These are phyloP conservation scores for Ascochyta pisi DNA, from an alignment of 2,329 filamentous ascomycete species.

Conservation along the genomic window DNA sequence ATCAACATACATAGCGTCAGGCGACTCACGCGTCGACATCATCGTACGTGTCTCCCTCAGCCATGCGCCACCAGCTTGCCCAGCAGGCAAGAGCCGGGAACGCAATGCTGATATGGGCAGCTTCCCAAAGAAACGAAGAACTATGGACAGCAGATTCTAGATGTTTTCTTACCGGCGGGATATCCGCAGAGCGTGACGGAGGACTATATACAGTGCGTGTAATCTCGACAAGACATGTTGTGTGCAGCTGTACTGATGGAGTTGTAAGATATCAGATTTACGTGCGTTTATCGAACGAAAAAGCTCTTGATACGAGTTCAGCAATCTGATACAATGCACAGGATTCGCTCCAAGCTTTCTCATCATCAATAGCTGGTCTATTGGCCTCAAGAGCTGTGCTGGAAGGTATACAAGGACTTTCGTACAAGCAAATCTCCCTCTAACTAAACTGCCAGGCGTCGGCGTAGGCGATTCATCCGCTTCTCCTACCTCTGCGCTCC, in stretches of 20 bases:
- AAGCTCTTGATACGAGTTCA: neutral
- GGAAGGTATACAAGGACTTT: constrained; percentile 59
- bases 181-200: constrained; percentile 85
- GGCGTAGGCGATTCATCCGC: constrained; percentile 83
- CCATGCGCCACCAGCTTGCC: neutral
- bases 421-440: neutral
- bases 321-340: constrained; percentile 26
- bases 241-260: neutral
- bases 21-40: constrained; percentile 54
- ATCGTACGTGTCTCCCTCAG: constrained; percentile 44
- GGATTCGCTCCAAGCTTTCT: constrained; percentile 86
- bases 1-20: constrained; percentile 56
- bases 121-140: constrained; percentile 26
- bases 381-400: constrained; percentile 84
- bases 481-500: constrained; percentile 79
- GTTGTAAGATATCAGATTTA: constrained; percentile 69
- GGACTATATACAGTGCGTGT: constrained; percentile 74
- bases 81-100: neutral
- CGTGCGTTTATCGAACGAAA: constrained; percentile 51
- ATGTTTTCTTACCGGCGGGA: constrained; percentile 85
- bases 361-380: constrained; percentile 79
- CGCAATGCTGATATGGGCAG: constrained; percentile 8
- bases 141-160: constrained; percentile 57
- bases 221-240: too few species aligned
- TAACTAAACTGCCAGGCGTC: constrained; percentile 59